Base-by-base conservation (phyloP, 2,329 filamentous ascomycete species). In the Rutstroemia sydowiana region DNA sequence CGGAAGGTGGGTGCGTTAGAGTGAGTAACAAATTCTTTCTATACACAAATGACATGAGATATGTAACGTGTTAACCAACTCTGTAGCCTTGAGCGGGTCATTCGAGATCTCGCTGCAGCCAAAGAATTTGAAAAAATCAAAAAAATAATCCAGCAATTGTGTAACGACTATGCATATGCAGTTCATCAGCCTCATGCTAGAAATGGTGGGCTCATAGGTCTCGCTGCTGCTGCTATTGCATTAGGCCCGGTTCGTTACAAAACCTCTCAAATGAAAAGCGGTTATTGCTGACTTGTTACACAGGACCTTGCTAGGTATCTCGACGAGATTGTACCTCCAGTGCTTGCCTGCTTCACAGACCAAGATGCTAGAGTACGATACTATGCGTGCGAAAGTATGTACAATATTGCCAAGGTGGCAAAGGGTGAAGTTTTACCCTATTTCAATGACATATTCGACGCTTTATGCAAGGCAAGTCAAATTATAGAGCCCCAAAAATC, bases 381-480 rank as follows among this genome's bases (percentile, higher is more conserved):
- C 70, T 98, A 98, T 71, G 93, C 93, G 21, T 98, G 93, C 71
- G 93, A 98, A 74, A 95, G 91, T 69, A 98, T 98, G 93, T 98
- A 98, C 73, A 98, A 98, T 70, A 98, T 98, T 66, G 91, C 93
- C 65, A 98, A 98, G 72, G 93, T 98, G 44, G 93, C 92, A 55
- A 98, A 98, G 71, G 93, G 95, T 34, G 93, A 98, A 70, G 93
- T 98, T 18, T 71, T 98, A 59, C 81, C 95, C 37, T 98, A 95
- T 74, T 98, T 98, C 71, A 98, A 98, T 71, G 87, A 95, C 64
- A 93, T 98, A 57, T 98, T 98, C 66, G 93, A 98, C 72, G 90
- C 93, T 20, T 75, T 98, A 50, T 95, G 91, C 74, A 97, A 96
- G 79, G 90, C 95, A 73, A 57, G 71, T 48, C 10, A 41, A 54